These are phyloP conservation scores for Mycena citricolor DNA, from an alignment of 1,284 basidiomycete genomes.

Conservation along the genomic window DNA sequence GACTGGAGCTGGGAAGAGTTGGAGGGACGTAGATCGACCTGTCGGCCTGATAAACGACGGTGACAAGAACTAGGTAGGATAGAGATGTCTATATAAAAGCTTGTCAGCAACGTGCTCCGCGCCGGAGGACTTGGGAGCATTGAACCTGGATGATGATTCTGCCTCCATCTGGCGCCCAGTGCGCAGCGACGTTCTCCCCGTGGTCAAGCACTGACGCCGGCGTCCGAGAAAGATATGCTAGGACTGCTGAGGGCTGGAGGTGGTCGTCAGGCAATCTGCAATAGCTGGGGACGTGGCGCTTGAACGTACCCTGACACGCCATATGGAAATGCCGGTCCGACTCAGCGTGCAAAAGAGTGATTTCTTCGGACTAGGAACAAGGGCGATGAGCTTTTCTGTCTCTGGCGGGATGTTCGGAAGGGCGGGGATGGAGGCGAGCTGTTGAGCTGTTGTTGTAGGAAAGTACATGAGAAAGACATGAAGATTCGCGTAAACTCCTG, in stretches of 20 bases:
- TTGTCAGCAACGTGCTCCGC: no score
- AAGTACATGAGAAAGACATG: slow-evolving; percentile 64
- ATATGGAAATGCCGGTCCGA: slow-evolving; percentile 66
- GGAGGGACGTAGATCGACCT: slow-evolving; percentile 57
- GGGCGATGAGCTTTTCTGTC: slow-evolving; percentile 46
- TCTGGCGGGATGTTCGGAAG: slow-evolving; percentile 63
- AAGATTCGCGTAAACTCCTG: slow-evolving; percentile 12
- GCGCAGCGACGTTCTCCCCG: slow-evolving; percentile 70
- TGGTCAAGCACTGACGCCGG: slow-evolving; percentile 75
- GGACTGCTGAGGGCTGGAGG: slow-evolving; percentile 71
- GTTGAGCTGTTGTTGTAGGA: slow-evolving; percentile 73
- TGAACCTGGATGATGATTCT: slow-evolving; percentile 77
- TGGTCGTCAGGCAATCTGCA: slow-evolving; percentile 14
- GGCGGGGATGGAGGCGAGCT: slow-evolving; percentile 64
- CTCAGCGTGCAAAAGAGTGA: slow-evolving; percentile 79
- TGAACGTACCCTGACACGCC: slow-evolving; percentile 78
- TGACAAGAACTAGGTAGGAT: slow-evolving; percentile 77
- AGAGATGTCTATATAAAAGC: slow-evolving; percentile 63
- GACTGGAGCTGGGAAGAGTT: slow-evolving; percentile 51
- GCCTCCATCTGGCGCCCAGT: slow-evolving; percentile 80
- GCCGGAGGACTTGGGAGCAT: no score
- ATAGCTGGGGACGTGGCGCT: slow-evolving; percentile 9
- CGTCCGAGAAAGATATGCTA: slow-evolving; percentile 77
- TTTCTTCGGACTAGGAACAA: slow-evolving; percentile 69
- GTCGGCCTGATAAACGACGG: slow-evolving; percentile 60